phyloP scores from a whole-genome alignment of 148 eudicot genomes.

The Polygonum aviculare region DNA sequence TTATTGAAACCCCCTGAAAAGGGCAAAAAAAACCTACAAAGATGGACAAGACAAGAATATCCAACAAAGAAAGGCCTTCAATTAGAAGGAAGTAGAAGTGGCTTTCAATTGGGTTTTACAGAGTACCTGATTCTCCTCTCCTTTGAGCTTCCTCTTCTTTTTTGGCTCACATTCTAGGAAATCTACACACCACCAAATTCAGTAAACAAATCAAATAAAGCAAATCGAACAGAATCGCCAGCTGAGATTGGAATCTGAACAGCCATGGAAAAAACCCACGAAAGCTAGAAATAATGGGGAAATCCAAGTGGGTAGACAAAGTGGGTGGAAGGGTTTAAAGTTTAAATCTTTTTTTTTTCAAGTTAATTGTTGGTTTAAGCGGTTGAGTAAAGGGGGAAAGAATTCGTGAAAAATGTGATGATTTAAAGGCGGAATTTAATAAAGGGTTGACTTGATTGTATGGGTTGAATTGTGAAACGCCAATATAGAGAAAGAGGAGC shows the following conservation, averaged over 20 bases:
- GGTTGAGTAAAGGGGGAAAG: background rate
- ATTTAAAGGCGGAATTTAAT: background rate
- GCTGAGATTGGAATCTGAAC: background rate
- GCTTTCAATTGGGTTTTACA: background rate
- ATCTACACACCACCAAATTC: background rate
- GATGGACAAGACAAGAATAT: conserved; percentile 2
- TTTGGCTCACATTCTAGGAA: background rate
- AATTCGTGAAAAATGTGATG: background rate
- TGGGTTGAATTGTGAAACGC: background rate
- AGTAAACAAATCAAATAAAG: background rate
- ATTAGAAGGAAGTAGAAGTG: background rate
- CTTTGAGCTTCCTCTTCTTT: background rate
- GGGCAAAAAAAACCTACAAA: background rate
- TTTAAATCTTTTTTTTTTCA: background rate
- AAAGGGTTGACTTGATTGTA: background rate
- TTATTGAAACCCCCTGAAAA: background rate
- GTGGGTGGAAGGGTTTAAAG: background rate
- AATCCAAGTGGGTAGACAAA: background rate
- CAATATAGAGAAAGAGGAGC: background rate
- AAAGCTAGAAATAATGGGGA: background rate
- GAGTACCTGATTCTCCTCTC: conserved; percentile 8
- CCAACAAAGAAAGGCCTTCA: background rate
- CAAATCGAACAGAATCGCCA: background rate
- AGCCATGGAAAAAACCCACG: background rate
- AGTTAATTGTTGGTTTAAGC: background rate